These are phyloP conservation scores for Aspergillus sparsus DNA, from an alignment of 495 filamentous ascomycete species.

Conservation along the genomic window DNA sequence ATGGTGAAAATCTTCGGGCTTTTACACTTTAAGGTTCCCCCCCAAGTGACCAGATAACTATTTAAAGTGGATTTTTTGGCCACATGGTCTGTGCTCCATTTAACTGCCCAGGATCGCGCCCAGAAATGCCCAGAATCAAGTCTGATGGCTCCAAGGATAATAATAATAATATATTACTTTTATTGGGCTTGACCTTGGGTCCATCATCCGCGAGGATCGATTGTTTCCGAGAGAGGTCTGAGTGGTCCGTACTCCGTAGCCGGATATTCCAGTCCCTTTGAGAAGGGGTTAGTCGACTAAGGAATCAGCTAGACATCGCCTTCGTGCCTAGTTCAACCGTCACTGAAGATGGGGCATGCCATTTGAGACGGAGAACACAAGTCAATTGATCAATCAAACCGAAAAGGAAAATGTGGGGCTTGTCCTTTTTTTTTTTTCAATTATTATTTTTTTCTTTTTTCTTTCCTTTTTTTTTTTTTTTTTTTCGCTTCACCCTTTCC, in stretches of 20 bases:
- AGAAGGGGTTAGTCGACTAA: neutral
- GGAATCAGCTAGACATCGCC: constrained; percentile 1
- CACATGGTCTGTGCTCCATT: constrained; percentile 19
- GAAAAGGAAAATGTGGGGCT: constrained; percentile 1
- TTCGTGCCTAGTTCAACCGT: constrained; percentile 14
- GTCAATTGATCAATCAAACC: constrained; percentile 18
- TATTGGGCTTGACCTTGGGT: neutral
- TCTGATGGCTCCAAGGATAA: neutral
- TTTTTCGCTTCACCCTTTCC: neutral
- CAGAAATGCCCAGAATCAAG: constrained; percentile 2
- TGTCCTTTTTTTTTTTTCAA: neutral
- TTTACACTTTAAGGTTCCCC: constrained; percentile 20
- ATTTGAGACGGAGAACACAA: constrained; percentile 14
- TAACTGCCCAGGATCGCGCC: constrained; percentile 2
- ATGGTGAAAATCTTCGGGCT: constrained; percentile 23
- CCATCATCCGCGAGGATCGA: neutral
- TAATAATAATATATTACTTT: neutral
- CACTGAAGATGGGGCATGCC: constrained; percentile 10
- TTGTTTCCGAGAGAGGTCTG: neutral
- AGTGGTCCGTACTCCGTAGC: neutral
- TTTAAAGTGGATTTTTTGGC: constrained; percentile 8
- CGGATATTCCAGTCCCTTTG: neutral
- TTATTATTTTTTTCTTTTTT: constrained; percentile 4
- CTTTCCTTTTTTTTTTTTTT: constrained; percentile 1
- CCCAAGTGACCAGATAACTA: constrained; percentile 8